Base-by-base conservation (phyloP, 176 grass and related monocot species). In the Juncus effusus region DNA sequence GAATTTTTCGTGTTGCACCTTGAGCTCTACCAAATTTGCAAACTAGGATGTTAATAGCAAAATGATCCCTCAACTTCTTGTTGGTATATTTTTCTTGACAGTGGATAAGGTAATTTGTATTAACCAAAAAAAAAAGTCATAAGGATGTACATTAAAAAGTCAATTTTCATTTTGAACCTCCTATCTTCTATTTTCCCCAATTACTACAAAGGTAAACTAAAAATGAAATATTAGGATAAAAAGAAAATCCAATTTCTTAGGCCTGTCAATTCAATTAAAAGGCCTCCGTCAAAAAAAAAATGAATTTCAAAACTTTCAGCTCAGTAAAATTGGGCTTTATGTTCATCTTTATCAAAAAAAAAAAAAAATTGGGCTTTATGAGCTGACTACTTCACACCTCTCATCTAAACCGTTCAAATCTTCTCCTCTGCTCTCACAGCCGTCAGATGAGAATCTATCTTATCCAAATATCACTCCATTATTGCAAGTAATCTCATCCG, bases 341-440 rank as follows among this genome's bases (percentile, higher is more conserved):
- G 47, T 0, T 15, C 13, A 37, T 59, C 3, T 1, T 40, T 11
- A 15, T 42, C 54, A 60, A 60, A 28, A n/a, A 54, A 37, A 51
- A 36, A 56, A 42, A 36, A 59, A 14, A 40, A 28, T 28, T 28
- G 19, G 19, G 19, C 19, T 28, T 28, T 28, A 28, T 28, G 19
- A 28, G 19, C 19, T 28, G 19, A 28, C 19, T 28, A 28, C 19
- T 28, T 28, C 19, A 54, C 50, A 54, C 50, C 53, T 55, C 40
- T 36, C 53, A 70, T 72, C 69, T n/a, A 51, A 52, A 40, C 39
- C 68, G 68, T 72, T 72, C 39, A 72, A 55, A 72, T 42, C 69
- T 72, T 60, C 10, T 15, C 5, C 58, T 9, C n/a, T 45, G 8
- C n/a, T 59, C 51, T 7, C 2, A 6, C 66, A 69, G 56, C 37